Evolutionary conservation across 495 filamentous ascomycete species (phyloP).

Genomic region (Chaetomium cochliodes): DNA sequence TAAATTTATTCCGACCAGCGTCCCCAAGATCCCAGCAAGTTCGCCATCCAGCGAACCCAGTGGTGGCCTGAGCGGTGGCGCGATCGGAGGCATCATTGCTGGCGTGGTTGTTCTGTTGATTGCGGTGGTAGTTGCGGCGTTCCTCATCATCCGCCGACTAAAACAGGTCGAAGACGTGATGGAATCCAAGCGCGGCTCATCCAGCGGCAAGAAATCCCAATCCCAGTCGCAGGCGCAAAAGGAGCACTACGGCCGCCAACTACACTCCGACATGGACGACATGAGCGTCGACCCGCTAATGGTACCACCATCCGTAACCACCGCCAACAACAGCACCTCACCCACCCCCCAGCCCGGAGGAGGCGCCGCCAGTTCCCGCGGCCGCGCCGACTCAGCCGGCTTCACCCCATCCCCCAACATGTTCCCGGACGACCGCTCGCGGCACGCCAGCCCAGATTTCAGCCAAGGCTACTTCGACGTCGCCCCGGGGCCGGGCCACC

Average conservation of each 20-base stretch:
- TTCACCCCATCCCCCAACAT: conserved; percentile 30
- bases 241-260: conserved; percentile 27
- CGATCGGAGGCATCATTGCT: conserved; percentile 48
- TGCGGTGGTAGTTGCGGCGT: conserved; percentile 38
- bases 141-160: conserved; percentile 43
- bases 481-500: conserved; percentile 22
- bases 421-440: conserved; percentile 25
- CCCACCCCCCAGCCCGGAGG: conserved; percentile 21
- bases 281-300: conserved; percentile 34
- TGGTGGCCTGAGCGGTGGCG: conserved; percentile 35
- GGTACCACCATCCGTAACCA: neutral
- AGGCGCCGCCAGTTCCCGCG: conserved; percentile 8
- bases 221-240: conserved; percentile 29
- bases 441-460: conserved; percentile 38
- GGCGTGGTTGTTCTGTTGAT: conserved; percentile 43
- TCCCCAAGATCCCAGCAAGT: conserved; percentile 36
- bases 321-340: conserved; percentile 18
- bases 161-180: conserved; percentile 34
- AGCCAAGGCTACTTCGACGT: conserved; percentile 35
- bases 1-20: conserved; percentile 42
- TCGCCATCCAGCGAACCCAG: conserved; percentile 9
- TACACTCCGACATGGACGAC: conserved; percentile 23
- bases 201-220: conserved; percentile 28
- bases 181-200: conserved; percentile 36
- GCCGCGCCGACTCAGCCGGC: conserved; percentile 27